phyloP scores from a whole-genome alignment of 805 yeast species.

The Schwanniomyces polymorphus region DNA sequence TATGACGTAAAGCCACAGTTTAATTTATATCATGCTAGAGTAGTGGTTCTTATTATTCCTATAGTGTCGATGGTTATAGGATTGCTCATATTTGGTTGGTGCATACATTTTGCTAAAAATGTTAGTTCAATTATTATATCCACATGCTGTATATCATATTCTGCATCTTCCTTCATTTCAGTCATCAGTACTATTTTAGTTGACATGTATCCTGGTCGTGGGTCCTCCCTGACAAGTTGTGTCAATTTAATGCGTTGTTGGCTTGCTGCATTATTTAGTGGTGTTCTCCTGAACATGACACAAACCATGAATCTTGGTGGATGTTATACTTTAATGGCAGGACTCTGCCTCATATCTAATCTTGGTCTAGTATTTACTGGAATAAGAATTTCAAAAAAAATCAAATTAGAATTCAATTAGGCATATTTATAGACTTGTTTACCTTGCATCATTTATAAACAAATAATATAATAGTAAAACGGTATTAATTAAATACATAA shows the following conservation, averaged over 20 bases:
- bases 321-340: slow-evolving; percentile 71
- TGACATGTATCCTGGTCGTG: slow-evolving; percentile 69
- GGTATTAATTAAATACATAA: not conserved
- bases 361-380: slow-evolving; percentile 6
- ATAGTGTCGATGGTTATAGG: slow-evolving; percentile 39
- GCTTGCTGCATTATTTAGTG: slow-evolving; percentile 70
- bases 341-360: slow-evolving; percentile 23
- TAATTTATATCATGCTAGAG: slow-evolving; percentile 55
- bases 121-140: slow-evolving; percentile 59
- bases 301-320: slow-evolving; percentile 66
- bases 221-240: slow-evolving; percentile 75
- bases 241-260: slow-evolving; percentile 73
- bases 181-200: slow-evolving; percentile 66
- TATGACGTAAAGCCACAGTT: slow-evolving; percentile 38
- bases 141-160: slow-evolving; percentile 55
- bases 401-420: not conserved
- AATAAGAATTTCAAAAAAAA: not conserved
- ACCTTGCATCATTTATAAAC: no score
- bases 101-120: slow-evolving; percentile 48
- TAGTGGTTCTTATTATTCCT: slow-evolving; percentile 35
- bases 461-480: not conserved
- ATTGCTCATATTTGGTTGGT: slow-evolving; percentile 66
- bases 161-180: slow-evolving; percentile 59
- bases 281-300: slow-evolving; percentile 64
- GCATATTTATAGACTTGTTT: not conserved